Percentiles rank a stretch among this genome's conserved stretches.
These are phyloP conservation scores for Auricularia auricula-judae DNA, from an alignment of 768 basidiomycete genomes.

Conservation along the genomic window DNA sequence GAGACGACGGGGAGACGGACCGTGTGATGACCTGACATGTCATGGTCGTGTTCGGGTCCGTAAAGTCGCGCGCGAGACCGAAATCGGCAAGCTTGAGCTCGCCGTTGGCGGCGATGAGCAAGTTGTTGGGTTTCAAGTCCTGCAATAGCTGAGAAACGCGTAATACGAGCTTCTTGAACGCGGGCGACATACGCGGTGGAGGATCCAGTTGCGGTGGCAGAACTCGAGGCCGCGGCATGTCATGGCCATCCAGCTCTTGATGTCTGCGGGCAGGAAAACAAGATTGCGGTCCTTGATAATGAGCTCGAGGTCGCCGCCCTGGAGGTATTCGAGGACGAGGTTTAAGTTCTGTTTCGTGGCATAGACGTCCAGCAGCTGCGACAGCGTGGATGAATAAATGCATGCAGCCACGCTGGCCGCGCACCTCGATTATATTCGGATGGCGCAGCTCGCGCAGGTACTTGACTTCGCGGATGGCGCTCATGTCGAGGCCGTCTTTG, in stretches of 20 bases:
- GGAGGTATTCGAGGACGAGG: slow-evolving; percentile 91
- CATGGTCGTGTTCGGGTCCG: slow-evolving; percentile 93
- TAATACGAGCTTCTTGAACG: neutral
- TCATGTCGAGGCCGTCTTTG: slow-evolving; percentile 98
- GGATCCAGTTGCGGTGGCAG: slow-evolving; percentile 87
- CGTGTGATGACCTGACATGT: slow-evolving; percentile 96
- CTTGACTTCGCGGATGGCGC: slow-evolving; percentile 95
- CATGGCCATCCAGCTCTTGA: slow-evolving; percentile 99
- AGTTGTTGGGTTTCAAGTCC: slow-evolving; percentile 98
- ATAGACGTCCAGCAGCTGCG: slow-evolving; percentile 89
- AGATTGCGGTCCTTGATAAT: slow-evolving; percentile 89
- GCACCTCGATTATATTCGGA: slow-evolving; percentile 87
- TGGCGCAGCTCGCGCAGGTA: slow-evolving; percentile 90
- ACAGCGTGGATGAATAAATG: neutral
- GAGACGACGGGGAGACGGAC: slow-evolving; percentile 32
- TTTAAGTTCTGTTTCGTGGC: slow-evolving; percentile 95
- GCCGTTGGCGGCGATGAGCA: slow-evolving; percentile 84
- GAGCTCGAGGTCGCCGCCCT: slow-evolving; percentile 84
- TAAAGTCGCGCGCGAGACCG: slow-evolving; percentile 93
- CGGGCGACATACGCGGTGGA: slow-evolving; percentile 64
- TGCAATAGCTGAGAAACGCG: slow-evolving; percentile 19
- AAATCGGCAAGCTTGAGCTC: slow-evolving; percentile 97
- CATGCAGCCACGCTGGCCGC: slow-evolving; percentile 8
- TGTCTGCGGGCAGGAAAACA: slow-evolving; percentile 89
- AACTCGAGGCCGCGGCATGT: slow-evolving; percentile 96